A percentile compares a stretch with the other conserved stretches of the same genome.
These are phyloP conservation scores for Syzygium aqueum DNA, from an alignment of 345 rosid genomes.

Conservation along the genomic window DNA sequence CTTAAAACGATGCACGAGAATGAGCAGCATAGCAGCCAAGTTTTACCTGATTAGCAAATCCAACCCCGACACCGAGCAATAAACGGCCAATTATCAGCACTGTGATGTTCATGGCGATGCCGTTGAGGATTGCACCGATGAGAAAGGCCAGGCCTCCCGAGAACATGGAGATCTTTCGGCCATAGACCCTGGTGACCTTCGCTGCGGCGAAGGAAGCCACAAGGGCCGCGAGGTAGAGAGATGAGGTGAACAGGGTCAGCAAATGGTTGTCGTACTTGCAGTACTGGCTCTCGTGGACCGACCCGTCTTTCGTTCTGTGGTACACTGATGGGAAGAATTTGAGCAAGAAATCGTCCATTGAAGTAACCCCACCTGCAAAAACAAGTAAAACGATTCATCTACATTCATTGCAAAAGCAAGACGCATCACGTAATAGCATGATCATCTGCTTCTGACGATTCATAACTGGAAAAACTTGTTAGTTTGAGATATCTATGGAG, in stretches of 20 bases:
- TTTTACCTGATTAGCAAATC: slow-evolving; percentile 63
- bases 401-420: slow-evolving; percentile 49
- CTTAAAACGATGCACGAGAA: not conserved
- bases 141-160: slow-evolving; percentile 12
- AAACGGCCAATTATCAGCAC: slow-evolving; percentile 27
- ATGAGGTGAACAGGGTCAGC: slow-evolving; percentile 31
- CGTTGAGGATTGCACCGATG: slow-evolving; percentile 21
- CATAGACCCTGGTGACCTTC: slow-evolving; percentile 2
- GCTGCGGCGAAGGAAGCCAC: slow-evolving; percentile 7
- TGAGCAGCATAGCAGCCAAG: not conserved
- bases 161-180: slow-evolving; percentile 14
- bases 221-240: slow-evolving; percentile 27
- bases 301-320: slow-evolving; percentile 82
- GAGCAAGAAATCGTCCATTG: slow-evolving; percentile 25
- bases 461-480: not conserved
- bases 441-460: not conserved
- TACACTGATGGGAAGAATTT: slow-evolving; percentile 28
- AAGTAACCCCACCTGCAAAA: slow-evolving; percentile 40
- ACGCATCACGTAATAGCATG: not conserved
- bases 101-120: slow-evolving; percentile 1
- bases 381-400: slow-evolving; percentile 45
- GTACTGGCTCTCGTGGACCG: slow-evolving; percentile 15
- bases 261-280: slow-evolving; percentile 14
- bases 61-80: slow-evolving; percentile 26
- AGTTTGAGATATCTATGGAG: too few relatives aligned